Percentiles rank a stretch among this genome's conserved stretches.
Conservation (phyloP, 2,329 filamentous ascomycete genomes). For the Fusarium cicatricum region DNA sequence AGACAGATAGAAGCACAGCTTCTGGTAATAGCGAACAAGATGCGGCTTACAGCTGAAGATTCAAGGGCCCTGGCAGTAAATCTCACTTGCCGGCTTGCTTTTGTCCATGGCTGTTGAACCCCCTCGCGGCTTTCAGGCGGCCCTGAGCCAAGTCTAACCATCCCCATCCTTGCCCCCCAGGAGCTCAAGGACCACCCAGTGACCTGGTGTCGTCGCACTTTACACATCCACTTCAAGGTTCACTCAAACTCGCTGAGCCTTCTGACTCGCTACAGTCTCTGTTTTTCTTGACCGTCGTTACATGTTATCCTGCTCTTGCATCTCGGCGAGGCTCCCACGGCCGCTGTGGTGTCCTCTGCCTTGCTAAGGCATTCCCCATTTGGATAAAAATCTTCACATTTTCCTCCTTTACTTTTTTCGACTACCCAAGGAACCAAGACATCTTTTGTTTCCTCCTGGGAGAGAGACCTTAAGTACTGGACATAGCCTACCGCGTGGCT, state of each 20-base stretch:
- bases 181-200: no score
- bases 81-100: constrained; percentile 3
- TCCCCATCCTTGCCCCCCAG: no score
- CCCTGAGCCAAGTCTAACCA: background rate
- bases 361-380: no score
- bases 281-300: background rate
- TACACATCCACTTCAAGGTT: background rate
- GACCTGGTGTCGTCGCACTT: background rate
- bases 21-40: background rate
- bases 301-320: background rate
- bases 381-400: background rate
- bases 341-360: background rate
- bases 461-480: background rate
- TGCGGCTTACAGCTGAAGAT: background rate
- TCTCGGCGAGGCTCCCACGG: background rate
- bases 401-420: background rate
- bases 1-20: no score
- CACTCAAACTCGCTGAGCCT: background rate
- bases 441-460: background rate
- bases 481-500: background rate
- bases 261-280: background rate
- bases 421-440: background rate
- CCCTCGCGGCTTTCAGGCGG: no score
- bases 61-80: background rate
- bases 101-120: background rate